A percentile compares a stretch with the other conserved stretches of the same genome.
These are phyloP conservation scores for Suillus placidus DNA, from an alignment of 768 basidiomycete genomes.

Conservation along the genomic window DNA sequence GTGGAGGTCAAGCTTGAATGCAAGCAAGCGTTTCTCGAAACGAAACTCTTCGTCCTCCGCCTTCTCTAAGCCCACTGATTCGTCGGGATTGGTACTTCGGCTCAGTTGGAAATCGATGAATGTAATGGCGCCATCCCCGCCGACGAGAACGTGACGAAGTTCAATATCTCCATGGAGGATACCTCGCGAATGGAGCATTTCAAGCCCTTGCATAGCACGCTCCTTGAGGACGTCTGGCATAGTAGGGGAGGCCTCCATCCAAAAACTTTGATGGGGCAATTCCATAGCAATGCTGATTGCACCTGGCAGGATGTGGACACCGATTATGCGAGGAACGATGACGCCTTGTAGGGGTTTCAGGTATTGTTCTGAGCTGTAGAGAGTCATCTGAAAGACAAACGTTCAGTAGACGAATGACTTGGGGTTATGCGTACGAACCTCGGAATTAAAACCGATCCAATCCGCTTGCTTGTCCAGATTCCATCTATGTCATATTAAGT, in stretches of 20 bases:
- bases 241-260: slow-evolving; percentile 59
- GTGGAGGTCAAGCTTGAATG: slow-evolving; percentile 52
- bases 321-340: slow-evolving; percentile 56
- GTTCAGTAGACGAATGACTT: slow-evolving; percentile 5
- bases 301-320: slow-evolving; percentile 43
- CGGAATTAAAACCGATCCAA: slow-evolving; percentile 45
- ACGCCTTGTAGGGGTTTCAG: slow-evolving; percentile 55
- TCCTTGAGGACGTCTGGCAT: slow-evolving; percentile 61
- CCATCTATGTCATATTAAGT: slow-evolving; percentile 30
- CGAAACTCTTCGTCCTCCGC: slow-evolving; percentile 46
- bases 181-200: slow-evolving; percentile 48
- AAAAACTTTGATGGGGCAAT: slow-evolving; percentile 58
- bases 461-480: slow-evolving; percentile 31
- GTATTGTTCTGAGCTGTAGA: slow-evolving; percentile 50
- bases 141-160: slow-evolving; percentile 56
- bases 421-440: slow-evolving; percentile 30
- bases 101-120: slow-evolving; percentile 58
- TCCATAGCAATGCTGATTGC: slow-evolving; percentile 50
- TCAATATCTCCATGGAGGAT: slow-evolving; percentile 52
- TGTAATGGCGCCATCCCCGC: slow-evolving; percentile 53
- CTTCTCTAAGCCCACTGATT: slow-evolving; percentile 36
- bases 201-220: slow-evolving; percentile 51
- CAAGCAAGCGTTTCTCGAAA: slow-evolving; percentile 58
- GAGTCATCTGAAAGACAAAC: slow-evolving; percentile 44
- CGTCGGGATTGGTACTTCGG: slow-evolving; percentile 31